Base-by-base conservation (phyloP, 1,139 yeast species). In the Suhomyces terraborum region DNA sequence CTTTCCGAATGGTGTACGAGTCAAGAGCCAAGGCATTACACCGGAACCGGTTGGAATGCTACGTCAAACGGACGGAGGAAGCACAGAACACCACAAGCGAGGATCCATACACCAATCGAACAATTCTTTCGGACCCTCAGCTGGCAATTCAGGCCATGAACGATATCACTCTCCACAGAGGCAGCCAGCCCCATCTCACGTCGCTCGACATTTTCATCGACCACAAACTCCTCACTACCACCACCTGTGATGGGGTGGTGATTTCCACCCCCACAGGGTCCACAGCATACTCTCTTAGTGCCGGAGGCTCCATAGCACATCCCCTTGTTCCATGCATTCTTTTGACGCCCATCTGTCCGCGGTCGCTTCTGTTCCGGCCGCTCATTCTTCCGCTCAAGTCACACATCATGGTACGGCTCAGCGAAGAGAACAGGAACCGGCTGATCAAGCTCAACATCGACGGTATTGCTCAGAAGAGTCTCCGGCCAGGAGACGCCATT, bases 211-310 rank as follows among this genome's bases (percentile, higher is more conserved):
- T 91, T 13, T 80, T 73, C 51, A 83, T 89, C 20, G 94, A 89
- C 59, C 87, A 85, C 24, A 84, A 85, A 56, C 84, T 83, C 54
- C 69, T 91, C 43, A 91, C 98, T 8, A 79, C 93, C 40, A 89
- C 96, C 7, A 86, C 91, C 0, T 96, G 95, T 0, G 98, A 91
- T 61, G 98, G 98, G 16, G 77, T 91, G 12, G 79, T 84, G 7
- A 71, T 88, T 38, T 76, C 94, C 8, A 86, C 97, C 0, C 98
- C 98, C 8, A 91, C 98, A 0, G 98, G 98, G 0, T 87, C 96
- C 7, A 91, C 98, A 0, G 97, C 97, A 0, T 91, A 91, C 60
- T 87, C 96, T 0, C 68, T 91, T 37, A 80, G 89, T 20, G 80
- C 95, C 1, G 97, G 98, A 7, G 97, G 98, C 1, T 82, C 96